A percentile compares a stretch with the other conserved stretches of the same genome.
phyloP scores from a whole-genome alignment of 805 yeast species.

The Komagataella ulmi region DNA sequence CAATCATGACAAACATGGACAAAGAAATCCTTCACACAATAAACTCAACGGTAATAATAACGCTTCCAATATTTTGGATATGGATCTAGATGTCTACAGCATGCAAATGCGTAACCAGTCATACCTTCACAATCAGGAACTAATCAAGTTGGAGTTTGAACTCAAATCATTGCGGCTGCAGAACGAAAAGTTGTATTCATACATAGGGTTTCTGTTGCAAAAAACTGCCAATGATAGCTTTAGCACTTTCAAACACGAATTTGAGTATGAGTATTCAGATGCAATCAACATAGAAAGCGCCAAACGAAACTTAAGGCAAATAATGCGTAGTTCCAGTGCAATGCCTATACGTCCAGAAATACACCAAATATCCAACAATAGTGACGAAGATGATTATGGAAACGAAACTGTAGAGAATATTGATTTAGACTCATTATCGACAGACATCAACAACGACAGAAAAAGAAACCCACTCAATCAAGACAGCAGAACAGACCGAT shows the following conservation, averaged over 20 bases:
- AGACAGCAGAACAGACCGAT: not conserved
- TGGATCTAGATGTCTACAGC: not conserved
- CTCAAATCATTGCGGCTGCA: conserved; percentile 38
- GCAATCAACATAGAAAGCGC: conserved; percentile 37
- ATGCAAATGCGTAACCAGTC: conserved; percentile 3
- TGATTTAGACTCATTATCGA: not conserved
- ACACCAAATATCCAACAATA: not conserved
- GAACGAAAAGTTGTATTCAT: conserved; percentile 41
- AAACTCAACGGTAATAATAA: not conserved
- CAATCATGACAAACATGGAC: not conserved
- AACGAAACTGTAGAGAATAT: not conserved
- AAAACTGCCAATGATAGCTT: conserved; percentile 22
- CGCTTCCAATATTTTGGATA: not conserved
- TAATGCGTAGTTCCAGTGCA: conserved; percentile 19
- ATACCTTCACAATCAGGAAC: conserved; percentile 24
- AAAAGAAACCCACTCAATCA: not conserved
- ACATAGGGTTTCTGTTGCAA: conserved; percentile 43
- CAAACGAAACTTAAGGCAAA: conserved; percentile 23
- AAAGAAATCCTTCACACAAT: not conserved
- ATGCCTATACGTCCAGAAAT: conserved; percentile 9
- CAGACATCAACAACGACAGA: not conserved
- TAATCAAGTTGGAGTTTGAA: conserved; percentile 37
- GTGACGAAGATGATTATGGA: not conserved
- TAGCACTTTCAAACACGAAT: conserved; percentile 7
- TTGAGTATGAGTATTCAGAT: conserved; percentile 33